Conservation (phyloP, 495 filamentous ascomycete genomes). For the Neurospora cerealis region DNA sequence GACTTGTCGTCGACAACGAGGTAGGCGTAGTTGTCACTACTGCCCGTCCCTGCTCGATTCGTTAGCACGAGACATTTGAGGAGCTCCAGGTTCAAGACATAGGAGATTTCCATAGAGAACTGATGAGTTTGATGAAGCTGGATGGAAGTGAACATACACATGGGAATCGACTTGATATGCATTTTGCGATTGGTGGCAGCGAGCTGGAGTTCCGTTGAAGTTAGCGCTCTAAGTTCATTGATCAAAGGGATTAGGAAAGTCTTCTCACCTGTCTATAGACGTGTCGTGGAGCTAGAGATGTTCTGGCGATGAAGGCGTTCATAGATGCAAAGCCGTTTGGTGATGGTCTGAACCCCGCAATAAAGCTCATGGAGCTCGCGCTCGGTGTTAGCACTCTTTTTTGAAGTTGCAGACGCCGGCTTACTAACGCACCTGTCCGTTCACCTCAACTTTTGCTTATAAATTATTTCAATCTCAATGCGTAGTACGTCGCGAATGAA, state of each 20-base stretch:
- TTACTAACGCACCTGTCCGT: neutral
- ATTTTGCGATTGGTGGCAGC: conserved; percentile 43
- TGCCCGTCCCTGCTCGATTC: conserved; percentile 63
- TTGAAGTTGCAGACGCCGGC: neutral
- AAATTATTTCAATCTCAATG: neutral
- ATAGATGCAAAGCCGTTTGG: conserved; percentile 12
- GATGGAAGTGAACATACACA: conserved; percentile 59
- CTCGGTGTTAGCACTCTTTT: neutral
- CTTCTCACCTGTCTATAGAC: neutral
- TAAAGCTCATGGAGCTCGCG: neutral
- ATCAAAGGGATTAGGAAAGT: neutral
- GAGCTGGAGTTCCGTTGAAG: conserved; percentile 14
- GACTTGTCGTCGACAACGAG: conserved; percentile 85
- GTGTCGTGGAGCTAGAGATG: conserved; percentile 15
- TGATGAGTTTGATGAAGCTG: neutral
- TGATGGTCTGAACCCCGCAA: neutral
- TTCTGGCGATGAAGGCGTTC: conserved; percentile 19
- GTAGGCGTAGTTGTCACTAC: conserved; percentile 92
- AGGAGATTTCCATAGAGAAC: neutral
- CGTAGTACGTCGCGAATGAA: neutral
- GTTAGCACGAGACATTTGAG: neutral
- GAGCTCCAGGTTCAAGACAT: neutral
- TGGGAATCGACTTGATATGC: conserved; percentile 96
- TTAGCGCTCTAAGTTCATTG: conserved; percentile 1
- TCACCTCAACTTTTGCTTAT: neutral